Evolutionary conservation across 768 basidiomycete genomes (phyloP).

Genomic region (Trametes sanguinea): DNA sequence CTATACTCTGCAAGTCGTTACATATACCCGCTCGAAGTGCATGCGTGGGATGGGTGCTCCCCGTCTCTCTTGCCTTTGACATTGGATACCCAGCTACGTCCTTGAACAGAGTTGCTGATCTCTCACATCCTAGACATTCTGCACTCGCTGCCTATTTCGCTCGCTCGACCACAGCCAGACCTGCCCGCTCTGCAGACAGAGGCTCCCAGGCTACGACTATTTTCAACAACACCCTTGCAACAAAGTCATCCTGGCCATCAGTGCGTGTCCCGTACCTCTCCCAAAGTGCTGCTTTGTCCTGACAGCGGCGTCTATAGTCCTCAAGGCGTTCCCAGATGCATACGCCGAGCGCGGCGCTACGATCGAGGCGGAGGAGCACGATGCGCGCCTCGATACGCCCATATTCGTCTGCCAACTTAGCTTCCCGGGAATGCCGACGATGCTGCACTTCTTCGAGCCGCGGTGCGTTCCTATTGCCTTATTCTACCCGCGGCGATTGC

Average conservation of each 20-base stretch:
- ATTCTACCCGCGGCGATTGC: not conserved
- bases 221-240: slow-evolving; percentile 83
- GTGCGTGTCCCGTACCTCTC: slow-evolving; percentile 38
- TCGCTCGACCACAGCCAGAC: slow-evolving; percentile 80
- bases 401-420: slow-evolving; percentile 89
- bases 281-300: slow-evolving; percentile 7
- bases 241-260: slow-evolving; percentile 65
- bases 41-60: too few species aligned
- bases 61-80: not conserved
- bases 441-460: slow-evolving; percentile 93
- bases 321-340: slow-evolving; percentile 64
- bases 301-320: slow-evolving; percentile 43
- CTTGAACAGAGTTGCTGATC: not conserved
- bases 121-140: slow-evolving; percentile 71
- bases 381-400: slow-evolving; percentile 81
- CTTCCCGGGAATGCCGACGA: slow-evolving; percentile 89
- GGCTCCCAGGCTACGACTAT: slow-evolving; percentile 72
- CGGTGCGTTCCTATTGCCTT: slow-evolving; percentile 41
- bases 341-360: slow-evolving; percentile 65
- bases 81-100: not conserved
- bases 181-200: slow-evolving; percentile 87
- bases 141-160: slow-evolving; percentile 83
- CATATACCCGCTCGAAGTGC: not conserved
- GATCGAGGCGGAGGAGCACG: slow-evolving; percentile 76
- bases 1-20: not conserved